Percentiles rank a stretch among this genome's conserved stretches.
phyloP scores from a whole-genome alignment of 257 asterid species.

The Solanum okadae region DNA sequence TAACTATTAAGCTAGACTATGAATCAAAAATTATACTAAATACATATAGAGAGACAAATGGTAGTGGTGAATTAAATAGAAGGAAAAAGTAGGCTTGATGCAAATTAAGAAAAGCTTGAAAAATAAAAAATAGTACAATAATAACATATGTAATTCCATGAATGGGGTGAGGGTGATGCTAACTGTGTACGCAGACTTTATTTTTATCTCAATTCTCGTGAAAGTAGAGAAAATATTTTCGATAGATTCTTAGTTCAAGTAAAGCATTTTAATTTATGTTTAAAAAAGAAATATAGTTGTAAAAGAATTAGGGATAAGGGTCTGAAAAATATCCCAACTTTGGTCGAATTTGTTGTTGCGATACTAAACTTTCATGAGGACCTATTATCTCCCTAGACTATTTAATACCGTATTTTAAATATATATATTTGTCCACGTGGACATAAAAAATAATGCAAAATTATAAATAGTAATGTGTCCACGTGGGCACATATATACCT shows the following conservation, averaged over 20 bases:
- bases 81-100: background rate
- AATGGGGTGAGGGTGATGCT: background rate
- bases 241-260: background rate
- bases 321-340: too few species aligned
- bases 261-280: accelerated
- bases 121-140: background rate
- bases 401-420: too few species aligned
- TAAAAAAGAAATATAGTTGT: background rate
- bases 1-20: background rate
- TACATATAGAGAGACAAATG: background rate
- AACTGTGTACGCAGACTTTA: accelerated
- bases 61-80: background rate
- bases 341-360: too few species aligned
- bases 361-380: too few species aligned
- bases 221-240: accelerated
- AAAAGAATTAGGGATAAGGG: too few species aligned
- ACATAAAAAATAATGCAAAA: too few species aligned
- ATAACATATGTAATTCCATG: background rate
- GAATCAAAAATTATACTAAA: background rate
- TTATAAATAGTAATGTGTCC: too few species aligned
- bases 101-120: background rate
- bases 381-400: too few species aligned
- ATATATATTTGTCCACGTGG: too few species aligned
- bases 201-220: accelerated
- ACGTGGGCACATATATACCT: too few species aligned